Conservation (phyloP, 169 alveolate genomes). For the Cryptosporidium bovis region DNA sequence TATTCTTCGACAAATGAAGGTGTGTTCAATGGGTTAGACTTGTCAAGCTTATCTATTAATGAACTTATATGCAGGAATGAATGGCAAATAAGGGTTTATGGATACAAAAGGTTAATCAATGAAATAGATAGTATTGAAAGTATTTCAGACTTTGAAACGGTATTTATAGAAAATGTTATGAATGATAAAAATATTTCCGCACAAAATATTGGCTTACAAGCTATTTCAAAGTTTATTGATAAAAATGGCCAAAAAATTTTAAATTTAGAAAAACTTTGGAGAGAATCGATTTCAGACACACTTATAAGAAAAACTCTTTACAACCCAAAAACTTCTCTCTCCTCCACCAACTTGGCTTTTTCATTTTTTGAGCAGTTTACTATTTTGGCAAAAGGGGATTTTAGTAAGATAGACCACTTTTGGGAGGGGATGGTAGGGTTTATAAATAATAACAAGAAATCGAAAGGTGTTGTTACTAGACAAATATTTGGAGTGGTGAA, state of each 20-base stretch:
- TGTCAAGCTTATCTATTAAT: conserved; percentile 15
- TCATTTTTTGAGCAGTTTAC: conserved; percentile 55
- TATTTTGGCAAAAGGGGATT: conserved; percentile 24
- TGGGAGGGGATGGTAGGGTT: conserved; percentile 58
- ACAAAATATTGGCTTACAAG: conserved; percentile 33
- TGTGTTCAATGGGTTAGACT: conserved; percentile 16
- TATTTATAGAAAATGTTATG: conserved; percentile 6
- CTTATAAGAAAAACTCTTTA: conserved; percentile 35
- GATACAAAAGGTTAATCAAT: conserved; percentile 37
- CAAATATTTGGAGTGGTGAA: conserved; percentile 47
- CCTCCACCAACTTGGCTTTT: conserved; percentile 33
- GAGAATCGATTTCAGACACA: conserved; percentile 10
- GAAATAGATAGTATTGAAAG: conserved; percentile 25
- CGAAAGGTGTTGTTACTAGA: conserved; percentile 41
- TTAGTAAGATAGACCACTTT: conserved; percentile 14
- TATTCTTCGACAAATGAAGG: not conserved
- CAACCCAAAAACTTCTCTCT: conserved; percentile 32
- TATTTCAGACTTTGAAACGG: not conserved
- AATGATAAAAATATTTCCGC: conserved; percentile 54
- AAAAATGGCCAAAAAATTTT: not conserved
- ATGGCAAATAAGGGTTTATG: conserved; percentile 71
- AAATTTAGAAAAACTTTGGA: conserved; percentile 39
- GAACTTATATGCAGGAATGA: conserved; percentile 31
- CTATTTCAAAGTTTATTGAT: conserved; percentile 5
- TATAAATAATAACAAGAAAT: conserved; percentile 20